Percentiles rank a stretch among this genome's conserved stretches.
Evolutionary conservation across 2,329 filamentous ascomycete genomes (phyloP).

Genomic region (Chaetomium strumarium): DNA sequence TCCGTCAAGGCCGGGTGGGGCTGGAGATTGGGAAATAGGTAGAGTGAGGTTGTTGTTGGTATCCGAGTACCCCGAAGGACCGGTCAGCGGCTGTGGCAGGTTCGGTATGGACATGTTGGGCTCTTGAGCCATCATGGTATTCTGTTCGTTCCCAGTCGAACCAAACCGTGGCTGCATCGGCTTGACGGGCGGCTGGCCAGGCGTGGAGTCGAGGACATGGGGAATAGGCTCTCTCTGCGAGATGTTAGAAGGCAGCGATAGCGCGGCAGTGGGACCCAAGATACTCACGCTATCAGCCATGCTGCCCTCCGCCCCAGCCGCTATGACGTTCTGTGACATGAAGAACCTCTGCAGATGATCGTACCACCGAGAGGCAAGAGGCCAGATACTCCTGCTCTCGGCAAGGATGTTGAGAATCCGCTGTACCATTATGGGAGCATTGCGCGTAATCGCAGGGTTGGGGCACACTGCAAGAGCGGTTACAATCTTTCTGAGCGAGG

Average conservation of each 20-base stretch:
- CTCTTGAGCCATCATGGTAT: conserved; percentile 14
- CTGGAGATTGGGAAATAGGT: conserved; percentile 20
- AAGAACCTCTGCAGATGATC: conserved; percentile 44
- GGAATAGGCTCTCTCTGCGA: conserved; percentile 27
- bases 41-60: conserved; percentile 21
- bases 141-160: conserved; percentile 10
- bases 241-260: neutral
- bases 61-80: conserved; percentile 23
- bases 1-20: conserved; percentile 12
- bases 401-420: conserved; percentile 41
- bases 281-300: conserved; percentile 45
- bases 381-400: conserved; percentile 47
- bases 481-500: neutral
- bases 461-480: conserved; percentile 36
- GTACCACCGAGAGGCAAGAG: conserved; percentile 48
- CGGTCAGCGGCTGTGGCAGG: conserved; percentile 12
- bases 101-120: conserved; percentile 20
- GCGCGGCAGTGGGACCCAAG: too few relatives aligned
- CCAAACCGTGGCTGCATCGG: conserved; percentile 15
- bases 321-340: conserved; percentile 37
- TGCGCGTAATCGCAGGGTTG: conserved; percentile 34
- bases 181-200: conserved; percentile 15
- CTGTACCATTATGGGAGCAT: conserved; percentile 42
- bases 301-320: conserved; percentile 38
- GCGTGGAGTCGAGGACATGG: conserved; percentile 26